Evolutionary conservation across 148 eudicot species (phyloP).

Genomic region (Limonium bicolor): DNA sequence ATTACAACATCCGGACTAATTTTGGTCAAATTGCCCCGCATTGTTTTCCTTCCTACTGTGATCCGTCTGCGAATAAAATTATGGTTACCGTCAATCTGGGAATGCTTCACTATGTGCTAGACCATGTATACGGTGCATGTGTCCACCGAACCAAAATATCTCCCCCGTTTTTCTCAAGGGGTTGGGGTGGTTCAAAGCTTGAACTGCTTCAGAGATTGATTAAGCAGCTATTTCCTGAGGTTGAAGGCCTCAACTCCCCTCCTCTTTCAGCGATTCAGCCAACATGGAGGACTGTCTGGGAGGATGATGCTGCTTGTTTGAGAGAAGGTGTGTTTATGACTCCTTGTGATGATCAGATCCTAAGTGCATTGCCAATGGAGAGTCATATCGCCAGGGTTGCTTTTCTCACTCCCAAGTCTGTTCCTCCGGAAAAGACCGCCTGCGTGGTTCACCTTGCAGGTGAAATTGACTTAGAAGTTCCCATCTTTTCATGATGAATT

Average conservation of each 20-base stretch:
- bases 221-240: slow-evolving; percentile 60
- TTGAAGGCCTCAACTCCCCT: slow-evolving; percentile 74
- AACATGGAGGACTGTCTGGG: slow-evolving; percentile 84
- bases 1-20: too few relatives aligned
- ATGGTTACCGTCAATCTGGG: slow-evolving; percentile 83
- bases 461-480: too few relatives aligned
- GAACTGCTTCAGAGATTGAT: slow-evolving; percentile 62
- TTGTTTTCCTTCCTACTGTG: too few relatives aligned
- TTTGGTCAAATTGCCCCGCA: too few relatives aligned
- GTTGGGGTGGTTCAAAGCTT: slow-evolving; percentile 93
- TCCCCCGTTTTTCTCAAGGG: slow-evolving; percentile 84
- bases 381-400: slow-evolving; percentile 87
- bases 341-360: slow-evolving; percentile 77
- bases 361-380: slow-evolving; percentile 91
- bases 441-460: slow-evolving; percentile 99
- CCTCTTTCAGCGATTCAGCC: slow-evolving; percentile 64
- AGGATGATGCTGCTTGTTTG: slow-evolving; percentile 51
- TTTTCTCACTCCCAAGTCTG: slow-evolving; percentile 60
- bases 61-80: too few relatives aligned
- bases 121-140: slow-evolving; percentile 96
- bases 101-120: slow-evolving; percentile 81
- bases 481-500: too few relatives aligned
- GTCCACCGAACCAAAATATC: slow-evolving; percentile 73
- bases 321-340: slow-evolving; percentile 84
- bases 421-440: slow-evolving; percentile 57